Evolutionary conservation across 2,329 filamentous ascomycete species (phyloP).

Genomic region (Calycina herbarum): DNA sequence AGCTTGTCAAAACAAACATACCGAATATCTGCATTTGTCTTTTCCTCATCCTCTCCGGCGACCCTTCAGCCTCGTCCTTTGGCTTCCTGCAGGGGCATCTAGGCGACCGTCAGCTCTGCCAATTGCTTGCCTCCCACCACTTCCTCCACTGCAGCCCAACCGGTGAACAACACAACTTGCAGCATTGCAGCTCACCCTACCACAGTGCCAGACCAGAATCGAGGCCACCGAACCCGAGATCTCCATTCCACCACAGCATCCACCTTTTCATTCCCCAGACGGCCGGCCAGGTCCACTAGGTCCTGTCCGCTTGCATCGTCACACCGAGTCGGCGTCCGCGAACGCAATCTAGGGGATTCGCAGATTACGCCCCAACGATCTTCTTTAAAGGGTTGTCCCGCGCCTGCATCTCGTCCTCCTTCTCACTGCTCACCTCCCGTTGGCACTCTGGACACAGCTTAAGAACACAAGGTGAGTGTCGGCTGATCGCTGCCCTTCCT

Average conservation of each 20-base stretch:
- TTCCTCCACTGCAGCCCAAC: neutral
- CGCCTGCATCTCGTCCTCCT: conserved; percentile 7
- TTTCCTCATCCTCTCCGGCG: neutral
- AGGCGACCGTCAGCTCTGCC: conserved; percentile 2
- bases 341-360: neutral
- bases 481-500: conserved; percentile 12
- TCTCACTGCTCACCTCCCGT: conserved; percentile 3
- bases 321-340: conserved; percentile 7
- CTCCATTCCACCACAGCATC: neutral
- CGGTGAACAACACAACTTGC: conserved; percentile 10
- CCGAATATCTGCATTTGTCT: conserved; percentile 1
- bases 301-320: conserved; percentile 11
- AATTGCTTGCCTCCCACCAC: neutral
- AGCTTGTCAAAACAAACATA: neutral
- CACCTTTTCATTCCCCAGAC: neutral
- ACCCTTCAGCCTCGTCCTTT: neutral
- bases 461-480: conserved; percentile 13
- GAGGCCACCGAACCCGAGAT: neutral
- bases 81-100: conserved; percentile 1
- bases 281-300: neutral
- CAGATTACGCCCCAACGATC: neutral
- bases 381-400: conserved; percentile 5
- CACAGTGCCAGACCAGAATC: neutral
- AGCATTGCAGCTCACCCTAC: neutral
- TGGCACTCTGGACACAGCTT: neutral